Base-by-base conservation (phyloP, 1,139 yeast species). In the Sugiyamaella pinicola region DNA sequence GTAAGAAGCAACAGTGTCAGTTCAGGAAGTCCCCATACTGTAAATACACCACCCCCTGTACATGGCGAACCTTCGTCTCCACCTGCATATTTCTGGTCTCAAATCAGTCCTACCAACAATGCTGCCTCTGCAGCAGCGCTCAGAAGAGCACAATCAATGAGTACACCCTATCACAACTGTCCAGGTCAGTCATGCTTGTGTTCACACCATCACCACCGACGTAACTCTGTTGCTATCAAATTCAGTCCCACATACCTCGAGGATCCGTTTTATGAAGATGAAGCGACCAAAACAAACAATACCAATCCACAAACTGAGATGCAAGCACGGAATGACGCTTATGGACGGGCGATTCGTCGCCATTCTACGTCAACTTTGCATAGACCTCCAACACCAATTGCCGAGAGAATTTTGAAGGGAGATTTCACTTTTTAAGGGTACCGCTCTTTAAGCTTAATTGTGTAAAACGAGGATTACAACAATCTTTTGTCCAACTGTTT, bases 371-470 rank as follows among this genome's bases (percentile, higher is more conserved):
- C 53, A 15, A 40, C 52, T 15, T 50, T 63, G 35, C 52, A 56
- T 37, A 55, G 68, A 10, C 61, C 65, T 2, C 68, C 69, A 3
- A 58, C 67, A 31, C 66, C 67, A 7, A 60, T 65, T 26, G 67
- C 68, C 17, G 69, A 67, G 56, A 56, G 64, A 29, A 65, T 67
- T 38, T 58, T 67, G 46, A 66, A 65, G 54, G 70, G 70, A 18
- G 69, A 67, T 33, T 59, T 63, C 46, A 48, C 34, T 21, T 56
- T 59, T 51, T 55, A 51, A 26, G 24, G 41, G 6, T 19, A 5
- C 7, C 21, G 18, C 5, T 21, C 10, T 37, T 37, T 37, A 22
- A 19, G 26, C 41, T 19, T 13, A n/a, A n/a, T n/a, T n/a, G n/a
- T n/a, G n/a, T n/a, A n/a, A n/a, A n/a, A n/a, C n/a, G n/a, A n/a